Evolutionary conservation across 495 filamentous ascomycete genomes (phyloP).

Genomic region (Recurvomyces mirabilis): DNA sequence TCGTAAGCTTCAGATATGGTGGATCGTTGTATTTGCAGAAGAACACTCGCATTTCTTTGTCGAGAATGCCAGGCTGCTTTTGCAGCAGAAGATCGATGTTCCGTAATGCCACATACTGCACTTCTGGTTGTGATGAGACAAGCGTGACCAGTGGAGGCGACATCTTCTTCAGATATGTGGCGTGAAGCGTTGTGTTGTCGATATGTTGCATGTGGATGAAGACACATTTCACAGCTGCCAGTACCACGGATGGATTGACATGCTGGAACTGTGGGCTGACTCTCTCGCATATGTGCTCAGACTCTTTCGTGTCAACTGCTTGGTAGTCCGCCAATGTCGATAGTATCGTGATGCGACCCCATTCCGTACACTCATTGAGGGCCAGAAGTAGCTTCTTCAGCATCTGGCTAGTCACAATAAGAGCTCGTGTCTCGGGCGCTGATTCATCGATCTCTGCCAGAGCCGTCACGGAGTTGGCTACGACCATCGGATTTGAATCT

Average conservation of each 20-base stretch:
- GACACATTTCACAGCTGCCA: conserved; percentile 94
- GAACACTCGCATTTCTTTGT: conserved; percentile 94
- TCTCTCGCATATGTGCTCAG: conserved; percentile 96
- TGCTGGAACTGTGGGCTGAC: conserved; percentile 97
- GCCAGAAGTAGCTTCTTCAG: conserved; percentile 96
- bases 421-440: conserved; percentile 77
- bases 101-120: conserved; percentile 90
- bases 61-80: conserved; percentile 89
- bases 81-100: conserved; percentile 95
- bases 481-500: conserved; percentile 97
- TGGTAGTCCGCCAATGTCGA: conserved; percentile 81
- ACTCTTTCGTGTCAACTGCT: conserved; percentile 78
- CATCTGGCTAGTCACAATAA: conserved; percentile 66
- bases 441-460: conserved; percentile 83
- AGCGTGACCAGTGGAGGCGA: conserved; percentile 91
- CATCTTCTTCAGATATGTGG: conserved; percentile 93
- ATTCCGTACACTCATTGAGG: conserved; percentile 96
- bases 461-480: conserved; percentile 91
- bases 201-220: conserved; percentile 92
- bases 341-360: conserved; percentile 94
- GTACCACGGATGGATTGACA: conserved; percentile 90
- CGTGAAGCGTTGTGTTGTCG: conserved; percentile 64
- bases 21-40: conserved; percentile 99
- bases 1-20: conserved; percentile 92
- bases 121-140: conserved; percentile 88